These are phyloP conservation scores for Podaxis rugospora DNA, from an alignment of 768 basidiomycete species.

Conservation along the genomic window DNA sequence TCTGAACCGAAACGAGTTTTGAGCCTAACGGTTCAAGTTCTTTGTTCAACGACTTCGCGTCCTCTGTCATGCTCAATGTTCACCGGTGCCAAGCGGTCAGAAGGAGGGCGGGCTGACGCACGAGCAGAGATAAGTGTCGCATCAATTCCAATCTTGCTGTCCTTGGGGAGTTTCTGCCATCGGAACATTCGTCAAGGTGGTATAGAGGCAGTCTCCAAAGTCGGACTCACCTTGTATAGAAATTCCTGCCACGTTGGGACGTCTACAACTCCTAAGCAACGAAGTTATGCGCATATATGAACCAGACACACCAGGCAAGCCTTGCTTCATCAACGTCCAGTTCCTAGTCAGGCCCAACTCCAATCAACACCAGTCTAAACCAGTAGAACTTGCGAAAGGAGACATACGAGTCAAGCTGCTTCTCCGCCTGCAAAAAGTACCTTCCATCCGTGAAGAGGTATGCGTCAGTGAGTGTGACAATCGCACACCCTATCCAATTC, in stretches of 20 bases:
- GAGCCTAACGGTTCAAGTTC: slow-evolving; percentile 53
- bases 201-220: background rate
- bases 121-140: slow-evolving; percentile 67
- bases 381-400: too few relatives aligned
- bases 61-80: slow-evolving; percentile 33
- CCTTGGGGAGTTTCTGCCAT: slow-evolving; percentile 52
- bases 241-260: slow-evolving; percentile 92
- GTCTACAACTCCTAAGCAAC: slow-evolving; percentile 35
- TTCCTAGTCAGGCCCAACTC: slow-evolving; percentile 40
- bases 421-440: slow-evolving; percentile 89
- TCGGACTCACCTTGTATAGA: slow-evolving; percentile 52
- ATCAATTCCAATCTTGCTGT: slow-evolving; percentile 78
- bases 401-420: slow-evolving; percentile 79
- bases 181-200: background rate
- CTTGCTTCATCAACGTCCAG: slow-evolving; percentile 94
- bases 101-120: slow-evolving; percentile 23
- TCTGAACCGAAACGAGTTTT: slow-evolving; percentile 55
- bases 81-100: background rate
- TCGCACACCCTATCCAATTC: slow-evolving; percentile 55
- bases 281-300: background rate
- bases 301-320: slow-evolving; percentile 57
- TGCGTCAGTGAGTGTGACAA: slow-evolving; percentile 68
- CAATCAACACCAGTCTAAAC: background rate
- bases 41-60: slow-evolving; percentile 60
- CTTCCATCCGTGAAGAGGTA: slow-evolving; percentile 93